Evolutionary conservation across 306 rosid species (phyloP), one percentile per base, ranked within the genome.

Genomic region (Lithocarpus polystachyus): DNA sequence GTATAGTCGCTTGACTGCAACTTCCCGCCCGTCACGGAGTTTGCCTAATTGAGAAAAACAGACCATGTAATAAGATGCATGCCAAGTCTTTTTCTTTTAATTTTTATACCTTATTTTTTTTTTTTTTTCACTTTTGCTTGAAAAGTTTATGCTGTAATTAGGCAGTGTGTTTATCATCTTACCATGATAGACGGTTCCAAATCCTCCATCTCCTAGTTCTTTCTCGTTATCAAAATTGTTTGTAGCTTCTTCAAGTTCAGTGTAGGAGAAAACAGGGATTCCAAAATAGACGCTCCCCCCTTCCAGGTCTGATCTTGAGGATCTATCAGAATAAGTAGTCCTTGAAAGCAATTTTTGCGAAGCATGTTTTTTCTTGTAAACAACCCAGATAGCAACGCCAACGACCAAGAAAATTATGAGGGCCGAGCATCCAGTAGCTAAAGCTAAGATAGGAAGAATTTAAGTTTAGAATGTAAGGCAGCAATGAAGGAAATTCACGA

Each of bases 11-110:
- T 91, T 93, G 68, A 93, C 87, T 35, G 97, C 97, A 72, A 91
- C 98, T 87, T 93, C 98, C 19, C 94, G 80, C 40, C 97, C 94
- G 72, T 93, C 98, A 75, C 54, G 72, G 56, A 93, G 94, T 56
- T 83, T 87, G 4, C 97, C 97, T 93, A 68, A 52, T 78, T 28
- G 56, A n/a, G 56, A 81, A 52, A 73, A 76, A 79, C 62, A 82
- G 61, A 69, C 70, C 59, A 33, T 56, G 48, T 29, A 80, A 28
- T 57, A 51, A 43, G 29, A 70, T 75, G 74, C 10, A 67, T 5
- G 20, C 40, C 2, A 14, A 56, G 54, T 51, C 7, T 20, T 10
- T 31, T 1, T 64, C 40, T 19, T 48, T 13, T 23, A 12, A 11
- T 12, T 48, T 31, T 24, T 57, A 4, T 11, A 57, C 8, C 19